Conservation (phyloP, 1,284 basidiomycete species). For the Apiotrichum laibachii region DNA sequence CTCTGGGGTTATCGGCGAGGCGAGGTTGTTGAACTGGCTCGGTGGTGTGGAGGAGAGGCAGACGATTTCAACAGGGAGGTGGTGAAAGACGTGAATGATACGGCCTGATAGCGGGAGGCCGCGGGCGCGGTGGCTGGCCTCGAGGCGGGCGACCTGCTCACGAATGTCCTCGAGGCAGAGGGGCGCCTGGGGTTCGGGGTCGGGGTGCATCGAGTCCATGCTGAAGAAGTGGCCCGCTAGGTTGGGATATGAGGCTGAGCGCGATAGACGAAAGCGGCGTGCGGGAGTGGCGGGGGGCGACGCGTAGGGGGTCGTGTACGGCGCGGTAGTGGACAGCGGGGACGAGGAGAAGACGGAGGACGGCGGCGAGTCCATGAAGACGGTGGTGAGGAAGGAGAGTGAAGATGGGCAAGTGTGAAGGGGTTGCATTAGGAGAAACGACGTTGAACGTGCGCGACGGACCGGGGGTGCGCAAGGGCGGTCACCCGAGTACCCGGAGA, state of each 20-base stretch:
- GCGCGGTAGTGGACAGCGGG: not conserved
- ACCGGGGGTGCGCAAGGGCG: not conserved
- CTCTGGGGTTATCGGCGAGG: constrained; percentile 48
- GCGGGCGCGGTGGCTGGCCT: constrained; percentile 65
- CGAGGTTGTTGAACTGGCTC: constrained; percentile 24
- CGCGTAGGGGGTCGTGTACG: not conserved
- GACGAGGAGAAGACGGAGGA: not conserved
- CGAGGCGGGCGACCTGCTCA: constrained; percentile 57
- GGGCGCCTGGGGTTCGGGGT: constrained; percentile 44
- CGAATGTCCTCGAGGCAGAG: constrained; percentile 50
- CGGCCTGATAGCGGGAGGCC: constrained; percentile 73
- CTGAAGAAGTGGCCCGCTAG: not conserved
- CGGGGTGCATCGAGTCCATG: constrained; percentile 36
- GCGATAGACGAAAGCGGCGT: not conserved
- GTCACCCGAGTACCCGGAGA: not conserved
- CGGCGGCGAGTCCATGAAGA: not conserved
- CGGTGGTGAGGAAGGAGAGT: not conserved
- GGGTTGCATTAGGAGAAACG: not conserved
- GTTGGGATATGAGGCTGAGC: not conserved
- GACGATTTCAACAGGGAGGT: constrained; percentile 51
- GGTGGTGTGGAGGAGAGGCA: constrained; percentile 27
- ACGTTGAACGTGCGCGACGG: not conserved
- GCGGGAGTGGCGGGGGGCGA: not conserved
- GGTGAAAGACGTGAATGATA: constrained; percentile 73
- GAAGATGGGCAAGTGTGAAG: too few relatives aligned